Percentiles rank a stretch among this genome's conserved stretches.
Conservation (phyloP, 768 basidiomycete species). For the Holtermannia corniformis region DNA sequence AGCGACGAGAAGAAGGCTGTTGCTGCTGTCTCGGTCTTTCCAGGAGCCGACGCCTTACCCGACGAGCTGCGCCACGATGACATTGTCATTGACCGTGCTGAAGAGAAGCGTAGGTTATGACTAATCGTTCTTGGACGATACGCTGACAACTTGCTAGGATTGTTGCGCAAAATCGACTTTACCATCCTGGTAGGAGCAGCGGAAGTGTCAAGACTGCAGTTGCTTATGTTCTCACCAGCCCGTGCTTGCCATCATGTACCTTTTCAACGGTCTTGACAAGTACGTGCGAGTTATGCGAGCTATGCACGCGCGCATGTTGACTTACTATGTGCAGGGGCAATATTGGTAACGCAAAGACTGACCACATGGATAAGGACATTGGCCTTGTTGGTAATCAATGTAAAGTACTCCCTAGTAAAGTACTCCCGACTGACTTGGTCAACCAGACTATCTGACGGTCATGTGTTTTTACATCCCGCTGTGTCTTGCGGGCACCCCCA, state of each 20-base stretch:
- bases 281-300: slow-evolving; percentile 30
- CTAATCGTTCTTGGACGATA: no score
- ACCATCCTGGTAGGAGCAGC: no score
- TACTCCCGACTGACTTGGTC: slow-evolving; percentile 43
- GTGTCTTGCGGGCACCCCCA: slow-evolving; percentile 48
- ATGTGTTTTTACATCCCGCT: slow-evolving; percentile 12
- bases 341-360: slow-evolving; percentile 51
- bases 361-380: slow-evolving; percentile 47
- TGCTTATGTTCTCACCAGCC: no score
- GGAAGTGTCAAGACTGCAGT: no score
- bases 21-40: no score
- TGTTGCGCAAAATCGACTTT: no score
- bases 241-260: slow-evolving; percentile 50
- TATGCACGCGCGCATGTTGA: not conserved
- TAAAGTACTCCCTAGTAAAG: slow-evolving; percentile 49
- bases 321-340: slow-evolving; percentile 48
- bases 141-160: no score
- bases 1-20: no score
- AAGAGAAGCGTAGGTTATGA: no score
- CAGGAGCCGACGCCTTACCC: no score
- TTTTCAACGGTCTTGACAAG: slow-evolving; percentile 50
- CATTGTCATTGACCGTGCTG: no score
- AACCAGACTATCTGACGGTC: slow-evolving; percentile 48
- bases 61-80: no score
- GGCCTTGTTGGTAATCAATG: slow-evolving; percentile 47